Percentiles rank a stretch among this genome's conserved stretches.
These are phyloP conservation scores for Botrytis deweyae DNA, from an alignment of 2,329 filamentous ascomycete genomes.

Conservation along the genomic window DNA sequence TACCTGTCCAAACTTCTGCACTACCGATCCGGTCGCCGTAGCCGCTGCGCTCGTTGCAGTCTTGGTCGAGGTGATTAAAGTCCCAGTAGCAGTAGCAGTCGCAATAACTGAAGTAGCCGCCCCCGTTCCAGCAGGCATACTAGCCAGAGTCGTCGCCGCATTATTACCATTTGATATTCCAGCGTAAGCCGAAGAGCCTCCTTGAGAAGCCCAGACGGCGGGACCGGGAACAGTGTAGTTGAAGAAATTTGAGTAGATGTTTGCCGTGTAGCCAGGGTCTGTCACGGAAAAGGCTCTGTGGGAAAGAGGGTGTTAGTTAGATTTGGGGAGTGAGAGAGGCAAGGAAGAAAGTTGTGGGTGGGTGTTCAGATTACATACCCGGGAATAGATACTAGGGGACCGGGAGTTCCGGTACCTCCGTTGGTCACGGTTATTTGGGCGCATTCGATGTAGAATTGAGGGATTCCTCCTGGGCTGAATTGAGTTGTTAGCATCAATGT, in stretches of 20 bases:
- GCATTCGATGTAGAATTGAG: conserved; percentile 39
- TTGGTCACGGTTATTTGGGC: conserved; percentile 36
- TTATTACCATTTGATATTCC: not conserved
- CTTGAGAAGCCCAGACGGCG: conserved; percentile 32
- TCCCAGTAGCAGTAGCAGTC: not conserved
- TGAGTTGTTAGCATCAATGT: not conserved
- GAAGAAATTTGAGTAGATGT: conserved; percentile 36
- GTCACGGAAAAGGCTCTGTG: not conserved
- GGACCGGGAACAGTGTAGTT: conserved; percentile 38
- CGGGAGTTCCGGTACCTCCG: conserved; percentile 34
- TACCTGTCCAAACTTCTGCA: conserved; percentile 27
- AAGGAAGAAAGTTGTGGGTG: not conserved
- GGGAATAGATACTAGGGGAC: conserved; percentile 35
- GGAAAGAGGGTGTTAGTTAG: conserved; percentile 15
- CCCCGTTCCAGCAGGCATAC: not conserved
- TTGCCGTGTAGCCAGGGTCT: conserved; percentile 29
- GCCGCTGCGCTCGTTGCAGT: not conserved
- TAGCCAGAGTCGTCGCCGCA: conserved; percentile 3
- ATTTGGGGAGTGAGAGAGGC: not conserved
- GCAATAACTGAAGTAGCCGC: not conserved
- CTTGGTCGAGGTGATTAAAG: not conserved
- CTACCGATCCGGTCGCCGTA: not conserved
- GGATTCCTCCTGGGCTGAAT: conserved; percentile 30
- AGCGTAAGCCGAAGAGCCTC: not conserved
- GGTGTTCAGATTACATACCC: conserved; percentile 23